phyloP scores from a whole-genome alignment of 352 stramenopile species.

The Phytophthora syringae region DNA sequence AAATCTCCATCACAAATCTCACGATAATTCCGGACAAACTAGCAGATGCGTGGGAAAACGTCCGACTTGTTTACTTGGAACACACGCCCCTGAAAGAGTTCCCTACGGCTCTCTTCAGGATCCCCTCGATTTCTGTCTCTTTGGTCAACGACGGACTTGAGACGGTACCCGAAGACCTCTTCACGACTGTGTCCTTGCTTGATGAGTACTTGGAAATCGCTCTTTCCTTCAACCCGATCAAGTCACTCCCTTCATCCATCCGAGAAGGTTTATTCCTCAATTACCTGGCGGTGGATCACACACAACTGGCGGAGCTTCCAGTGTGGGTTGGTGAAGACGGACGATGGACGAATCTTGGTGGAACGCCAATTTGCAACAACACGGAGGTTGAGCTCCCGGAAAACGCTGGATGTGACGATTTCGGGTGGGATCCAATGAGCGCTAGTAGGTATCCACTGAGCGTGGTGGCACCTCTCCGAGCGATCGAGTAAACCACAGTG shows the following conservation, averaged over 20 bases:
- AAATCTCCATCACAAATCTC: constrained; percentile 49
- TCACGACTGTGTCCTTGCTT: constrained; percentile 12
- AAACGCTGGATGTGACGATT: constrained; percentile 11
- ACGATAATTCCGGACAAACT: constrained; percentile 38
- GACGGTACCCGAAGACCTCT: constrained; percentile 28
- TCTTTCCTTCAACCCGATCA: constrained; percentile 43
- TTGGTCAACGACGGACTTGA: constrained; percentile 40
- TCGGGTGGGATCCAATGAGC: constrained; percentile 16
- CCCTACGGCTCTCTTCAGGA: constrained; percentile 23
- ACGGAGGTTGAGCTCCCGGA: not conserved
- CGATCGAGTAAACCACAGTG: constrained; percentile 13
- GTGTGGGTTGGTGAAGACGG: constrained; percentile 37
- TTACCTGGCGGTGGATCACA: constrained; percentile 41
- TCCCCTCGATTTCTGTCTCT: constrained; percentile 36
- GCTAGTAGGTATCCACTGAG: constrained; percentile 21
- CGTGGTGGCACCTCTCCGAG: constrained; percentile 13
- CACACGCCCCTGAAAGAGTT: constrained; percentile 36
- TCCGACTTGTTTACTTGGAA: constrained; percentile 35
- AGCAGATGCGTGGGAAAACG: constrained; percentile 27
- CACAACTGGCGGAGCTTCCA: constrained; percentile 27
- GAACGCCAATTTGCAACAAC: constrained; percentile 22
- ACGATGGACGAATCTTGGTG: constrained; percentile 19
- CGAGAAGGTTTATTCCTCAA: constrained; percentile 30
- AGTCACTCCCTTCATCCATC: constrained; percentile 31
- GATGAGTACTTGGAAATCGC: constrained; percentile 34